Base-by-base conservation (phyloP, 495 filamentous ascomycete species). In the Tuber borchii region DNA sequence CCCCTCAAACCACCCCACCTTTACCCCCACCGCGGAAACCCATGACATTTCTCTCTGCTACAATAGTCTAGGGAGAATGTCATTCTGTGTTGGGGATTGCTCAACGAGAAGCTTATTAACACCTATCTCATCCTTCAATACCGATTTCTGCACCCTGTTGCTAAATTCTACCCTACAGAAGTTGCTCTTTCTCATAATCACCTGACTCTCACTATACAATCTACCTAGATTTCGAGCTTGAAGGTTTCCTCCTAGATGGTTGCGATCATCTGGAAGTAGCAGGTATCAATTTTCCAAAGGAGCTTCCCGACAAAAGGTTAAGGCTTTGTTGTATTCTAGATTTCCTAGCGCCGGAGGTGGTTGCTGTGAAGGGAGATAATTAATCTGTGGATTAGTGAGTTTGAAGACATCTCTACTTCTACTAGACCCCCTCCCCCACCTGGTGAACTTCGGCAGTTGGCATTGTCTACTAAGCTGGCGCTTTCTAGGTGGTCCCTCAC, bases 301-400 rank as follows among this genome's bases (percentile, higher is more conserved):
- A 95, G 77, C 95, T 97, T 44, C 95, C 94, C 26, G 95, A 99
- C 86, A 97, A 97, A 84, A 99, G 95, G n/a, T 98, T 95, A 95
- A 99, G 95, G 43, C 87, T 99, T 40, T 99, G 95, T 84, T 95
- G 95, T 74, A 99, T 95, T 31, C 95, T 95, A 22, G 95, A 99
- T 85, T 99, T 98, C 83, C 88, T 99, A 46, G 95, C 95, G 2
- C 95, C 95, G 1, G 95, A 99, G 84, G 95, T 99, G 22, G 95
- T 99, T 20, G 91, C 93, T 37, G 95, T 92, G 78, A 97, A 98
- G 86, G 95, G 95, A 43, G 98, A 99, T 85, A 98, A 97, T 85
- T 97, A 98, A 85, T 97, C 94, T 8, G 95, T 99, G 12, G 95
- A 99, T 83, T 99, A 95, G 95, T 98, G 86, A 86, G 92, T 83